A percentile compares a stretch with the other conserved stretches of the same genome.
phyloP scores from a whole-genome alignment of 108 stramenopile species.

The Pseudonitzschia multistriata region DNA sequence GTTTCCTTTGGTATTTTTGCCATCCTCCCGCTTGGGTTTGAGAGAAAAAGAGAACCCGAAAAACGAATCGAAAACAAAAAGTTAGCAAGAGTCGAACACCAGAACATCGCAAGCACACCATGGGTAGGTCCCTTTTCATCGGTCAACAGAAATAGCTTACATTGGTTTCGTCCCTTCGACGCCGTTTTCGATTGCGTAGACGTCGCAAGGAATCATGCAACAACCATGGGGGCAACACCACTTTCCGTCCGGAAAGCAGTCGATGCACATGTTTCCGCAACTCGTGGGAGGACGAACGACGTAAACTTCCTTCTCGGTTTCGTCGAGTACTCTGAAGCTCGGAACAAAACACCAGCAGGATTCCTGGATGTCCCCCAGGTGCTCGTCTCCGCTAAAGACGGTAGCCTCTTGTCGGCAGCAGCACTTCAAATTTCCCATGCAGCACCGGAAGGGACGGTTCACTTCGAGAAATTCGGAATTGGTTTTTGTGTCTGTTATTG shows the following conservation, averaged over 20 bases:
- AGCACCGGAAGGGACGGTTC: conserved; percentile 52
- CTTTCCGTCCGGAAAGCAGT: conserved; percentile 68
- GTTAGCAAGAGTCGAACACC: background rate
- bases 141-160: conserved; percentile 7
- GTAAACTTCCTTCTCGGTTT: conserved; percentile 45
- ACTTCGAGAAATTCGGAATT: conserved; percentile 48
- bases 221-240: conserved; percentile 63
- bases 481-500: conserved; percentile 35
- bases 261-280: conserved; percentile 58
- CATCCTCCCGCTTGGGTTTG: conserved; percentile 19
- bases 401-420: conserved; percentile 62
- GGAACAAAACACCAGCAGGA: conserved; percentile 64
- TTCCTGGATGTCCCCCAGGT: conserved; percentile 56
- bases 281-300: conserved; percentile 70
- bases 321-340: conserved; percentile 47
- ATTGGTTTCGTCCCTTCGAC: conserved; percentile 36
- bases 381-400: conserved; percentile 46
- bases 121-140: background rate
- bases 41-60: background rate
- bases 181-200: conserved; percentile 51
- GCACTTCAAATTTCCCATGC: conserved; percentile 53
- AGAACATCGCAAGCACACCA: conserved; percentile 40
- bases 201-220: conserved; percentile 63
- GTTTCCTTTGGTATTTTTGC: conserved; percentile 39
- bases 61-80: background rate